Evolutionary conservation across 2,329 filamentous ascomycete genomes (phyloP).

Genomic region (Arthrocladium fulminans): DNA sequence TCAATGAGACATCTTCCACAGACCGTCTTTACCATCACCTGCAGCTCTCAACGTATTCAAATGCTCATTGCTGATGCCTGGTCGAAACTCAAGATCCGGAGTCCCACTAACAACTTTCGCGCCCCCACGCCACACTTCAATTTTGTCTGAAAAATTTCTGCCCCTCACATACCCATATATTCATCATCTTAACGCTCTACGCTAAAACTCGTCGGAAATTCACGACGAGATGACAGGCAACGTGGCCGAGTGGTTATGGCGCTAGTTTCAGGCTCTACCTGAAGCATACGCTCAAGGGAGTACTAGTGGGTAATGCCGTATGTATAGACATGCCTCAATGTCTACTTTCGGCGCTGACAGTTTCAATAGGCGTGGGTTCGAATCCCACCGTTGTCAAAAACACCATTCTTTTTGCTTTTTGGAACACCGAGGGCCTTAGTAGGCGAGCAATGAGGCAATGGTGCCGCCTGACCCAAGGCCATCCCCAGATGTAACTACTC

Average conservation of each 20-base stretch:
- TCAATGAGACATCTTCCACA: too few relatives aligned
- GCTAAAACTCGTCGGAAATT: constrained; percentile 4
- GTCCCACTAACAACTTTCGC: not conserved
- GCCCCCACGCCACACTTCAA: not conserved
- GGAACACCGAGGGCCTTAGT: too few relatives aligned
- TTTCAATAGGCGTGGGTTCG: constrained; percentile 2
- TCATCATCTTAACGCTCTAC: not conserved
- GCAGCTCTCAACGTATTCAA: too few relatives aligned
- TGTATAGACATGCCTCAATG: not conserved
- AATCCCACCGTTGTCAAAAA: constrained; percentile 8
- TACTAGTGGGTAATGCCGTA: constrained; percentile 9
- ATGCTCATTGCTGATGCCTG: too few relatives aligned
- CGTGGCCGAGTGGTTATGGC: constrained; percentile 10
- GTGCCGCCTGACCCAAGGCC: too few relatives aligned
- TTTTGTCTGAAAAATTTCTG: not conserved
- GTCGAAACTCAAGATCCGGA: too few relatives aligned
- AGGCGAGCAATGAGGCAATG: too few relatives aligned
- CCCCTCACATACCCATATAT: not conserved
- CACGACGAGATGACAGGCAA: not conserved
- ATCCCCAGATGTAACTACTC: too few relatives aligned
- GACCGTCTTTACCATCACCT: too few relatives aligned
- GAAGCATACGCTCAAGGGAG: not conserved
- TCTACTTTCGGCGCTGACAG: not conserved
- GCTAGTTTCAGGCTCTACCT: constrained; percentile 8
- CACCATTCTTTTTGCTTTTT: too few relatives aligned